Evolutionary conservation across 1,284 basidiomycete genomes (phyloP).

Genomic region (Tilletia setariae): DNA sequence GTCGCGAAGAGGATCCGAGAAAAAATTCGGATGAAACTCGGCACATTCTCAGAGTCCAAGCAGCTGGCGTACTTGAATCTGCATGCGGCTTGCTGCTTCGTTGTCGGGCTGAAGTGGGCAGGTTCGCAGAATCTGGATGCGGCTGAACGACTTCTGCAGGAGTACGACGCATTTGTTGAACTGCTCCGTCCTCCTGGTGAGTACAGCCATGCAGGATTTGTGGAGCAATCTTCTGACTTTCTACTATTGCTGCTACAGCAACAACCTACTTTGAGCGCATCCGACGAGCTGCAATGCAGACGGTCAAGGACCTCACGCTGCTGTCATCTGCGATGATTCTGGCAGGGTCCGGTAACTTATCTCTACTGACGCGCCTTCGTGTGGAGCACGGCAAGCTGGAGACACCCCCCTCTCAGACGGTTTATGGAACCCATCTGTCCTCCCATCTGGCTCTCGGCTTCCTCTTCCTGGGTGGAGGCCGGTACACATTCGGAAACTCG

Average conservation of each 20-base stretch:
- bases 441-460: constrained; percentile 87
- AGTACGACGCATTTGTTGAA: constrained; percentile 57
- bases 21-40: constrained; percentile 60
- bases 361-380: constrained; percentile 79
- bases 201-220: constrained; percentile 17
- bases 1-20: constrained; percentile 58
- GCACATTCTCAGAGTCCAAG: constrained; percentile 23
- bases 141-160: constrained; percentile 73
- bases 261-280: constrained; percentile 36
- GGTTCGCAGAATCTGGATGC: constrained; percentile 66
- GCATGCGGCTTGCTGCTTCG: constrained; percentile 79
- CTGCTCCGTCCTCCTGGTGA: not conserved
- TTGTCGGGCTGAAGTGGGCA: constrained; percentile 85
- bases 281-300: constrained; percentile 72
- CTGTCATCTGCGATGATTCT: constrained; percentile 92
- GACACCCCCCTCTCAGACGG: constrained; percentile 16
- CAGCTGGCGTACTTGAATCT: constrained; percentile 46
- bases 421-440: constrained; percentile 83
- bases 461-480: constrained; percentile 87
- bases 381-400: constrained; percentile 84
- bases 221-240: not conserved
- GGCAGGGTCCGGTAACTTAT: constrained; percentile 93
- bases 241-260: not conserved
- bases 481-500: constrained; percentile 86
- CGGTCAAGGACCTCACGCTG: constrained; percentile 78